A percentile compares a stretch with the other conserved stretches of the same genome.
These are phyloP conservation scores for Dictyostelium intermedium DNA, from an alignment of 78 protist species.

Conservation along the genomic window DNA sequence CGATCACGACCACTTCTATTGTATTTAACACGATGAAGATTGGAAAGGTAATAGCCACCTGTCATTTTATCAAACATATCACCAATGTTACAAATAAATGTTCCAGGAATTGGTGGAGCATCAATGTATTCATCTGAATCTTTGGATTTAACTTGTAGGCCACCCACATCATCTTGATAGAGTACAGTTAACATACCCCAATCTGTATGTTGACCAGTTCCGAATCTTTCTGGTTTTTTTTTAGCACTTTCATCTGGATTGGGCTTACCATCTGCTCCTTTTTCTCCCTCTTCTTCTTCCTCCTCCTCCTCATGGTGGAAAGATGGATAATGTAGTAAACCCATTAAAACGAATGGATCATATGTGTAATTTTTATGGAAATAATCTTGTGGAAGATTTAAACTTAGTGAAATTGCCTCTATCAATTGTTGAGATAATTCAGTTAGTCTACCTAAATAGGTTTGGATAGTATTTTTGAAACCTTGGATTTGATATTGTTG, in stretches of 20 bases:
- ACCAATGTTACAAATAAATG: constrained; percentile 78
- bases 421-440: background rate
- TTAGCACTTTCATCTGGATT: background rate
- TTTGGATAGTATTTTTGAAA: background rate
- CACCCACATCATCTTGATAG: constrained; percentile 51
- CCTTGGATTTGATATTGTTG: background rate
- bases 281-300: too few relatives aligned
- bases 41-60: constrained; percentile 48
- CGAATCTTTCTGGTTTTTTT: background rate
- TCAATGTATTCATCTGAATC: constrained; percentile 20
- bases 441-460: background rate
- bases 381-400: background rate
- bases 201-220: constrained; percentile 69
- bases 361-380: constrained; percentile 3
- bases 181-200: constrained; percentile 78
- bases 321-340: constrained; percentile 17
- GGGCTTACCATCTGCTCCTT: background rate
- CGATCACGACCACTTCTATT: constrained; percentile 1
- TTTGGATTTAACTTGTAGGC: constrained; percentile 44
- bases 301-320: background rate
- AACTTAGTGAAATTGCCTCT: constrained; percentile 32
- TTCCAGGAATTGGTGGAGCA: constrained; percentile 65
- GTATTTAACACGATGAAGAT: constrained; percentile 63
- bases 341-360: constrained; percentile 29
- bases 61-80: constrained; percentile 81